A percentile compares a stretch with the other conserved stretches of the same genome.
Evolutionary conservation across 164 flowering plant genomes (phyloP).

Genomic region (Platanus orientalis): DNA sequence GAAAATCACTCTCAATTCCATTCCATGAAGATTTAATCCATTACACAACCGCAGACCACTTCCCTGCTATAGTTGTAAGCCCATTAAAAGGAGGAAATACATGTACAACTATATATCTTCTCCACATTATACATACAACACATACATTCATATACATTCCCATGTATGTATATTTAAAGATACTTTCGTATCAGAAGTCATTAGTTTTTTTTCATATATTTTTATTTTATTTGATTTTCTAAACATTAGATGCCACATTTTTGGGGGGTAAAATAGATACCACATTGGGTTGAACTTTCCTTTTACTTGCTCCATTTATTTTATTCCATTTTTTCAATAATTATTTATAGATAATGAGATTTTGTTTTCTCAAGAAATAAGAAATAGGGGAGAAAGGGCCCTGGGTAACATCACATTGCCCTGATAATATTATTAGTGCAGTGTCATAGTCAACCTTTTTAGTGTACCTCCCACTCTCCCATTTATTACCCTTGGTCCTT

Average conservation of each 20-base stretch:
- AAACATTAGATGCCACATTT: not conserved
- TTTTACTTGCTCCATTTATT: not conserved
- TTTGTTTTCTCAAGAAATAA: slow-evolving; percentile 20
- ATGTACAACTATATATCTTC: too few species aligned
- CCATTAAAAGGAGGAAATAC: too few species aligned
- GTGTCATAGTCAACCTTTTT: slow-evolving; percentile 45
- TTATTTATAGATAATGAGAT: not conserved
- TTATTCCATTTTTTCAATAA: not conserved
- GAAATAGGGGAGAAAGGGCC: slow-evolving; percentile 15
- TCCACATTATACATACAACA: too few species aligned
- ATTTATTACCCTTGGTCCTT: slow-evolving; percentile 41
- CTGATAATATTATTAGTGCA: slow-evolving; percentile 45
- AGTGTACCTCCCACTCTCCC: slow-evolving; percentile 12
- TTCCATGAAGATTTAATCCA: too few species aligned
- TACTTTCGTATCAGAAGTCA: too few species aligned
- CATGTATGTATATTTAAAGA: not conserved
- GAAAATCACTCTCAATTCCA: too few species aligned
- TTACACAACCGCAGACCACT: too few species aligned
- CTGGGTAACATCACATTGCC: slow-evolving; percentile 25
- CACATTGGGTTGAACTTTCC: not conserved
- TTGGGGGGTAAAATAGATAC: too few species aligned
- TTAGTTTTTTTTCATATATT: too few species aligned
- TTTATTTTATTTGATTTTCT: too few species aligned
- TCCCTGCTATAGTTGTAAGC: too few species aligned
- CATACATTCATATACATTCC: not conserved